Base-by-base conservation (phyloP, 768 basidiomycete species). In the Exidia glandulosa region DNA sequence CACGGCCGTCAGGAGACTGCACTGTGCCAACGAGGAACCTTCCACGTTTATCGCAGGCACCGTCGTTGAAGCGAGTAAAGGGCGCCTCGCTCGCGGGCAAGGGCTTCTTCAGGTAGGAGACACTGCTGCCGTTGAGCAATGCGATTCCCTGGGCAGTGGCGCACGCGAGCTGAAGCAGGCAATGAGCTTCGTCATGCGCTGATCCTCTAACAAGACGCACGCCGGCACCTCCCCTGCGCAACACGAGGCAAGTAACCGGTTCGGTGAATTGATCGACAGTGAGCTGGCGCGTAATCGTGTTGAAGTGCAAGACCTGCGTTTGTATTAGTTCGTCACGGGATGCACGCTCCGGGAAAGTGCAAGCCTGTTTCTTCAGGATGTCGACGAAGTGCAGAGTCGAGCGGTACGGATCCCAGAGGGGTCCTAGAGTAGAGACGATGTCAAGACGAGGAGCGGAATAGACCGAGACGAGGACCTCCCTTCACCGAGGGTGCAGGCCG, bases 21-120 rank as follows among this genome's bases (percentile, higher is more conserved):
- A 86, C 67, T 0, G 85, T 83, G n/a, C 85, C 86, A 27, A 83
- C 82, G 64, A 86, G 80, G 68, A 82, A 86, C 45, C 84, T 78
- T 5, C 86, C 86, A 64, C 76, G 72, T 60, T 72, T 76, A 65
- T 86, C 85, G 66, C 86, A 87, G 2, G 76, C 84, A 34, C 85
- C 86, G 65, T 87, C 86, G 70, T 88, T 86, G 72, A 87, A 85
- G 47, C 86, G 78, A 31, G 77, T 80, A 62, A 79, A 72, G 2
- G 73, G 69, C 12, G 65, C 64, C 36, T 80, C 72, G 27, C 73
- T 67, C 10, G 68, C 63, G n/a, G 76, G 71, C 6, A 87, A 65
- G 13, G 86, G 84, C 69, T 76, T 69, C 59, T 71, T 73, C 61
- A 88, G 68, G 69, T 85, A 81, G 34, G 69, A 71, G 29, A 83